Evolutionary conservation across 2,329 filamentous ascomycete species (phyloP).

Genomic region (Trichothecium sympodiale): DNA sequence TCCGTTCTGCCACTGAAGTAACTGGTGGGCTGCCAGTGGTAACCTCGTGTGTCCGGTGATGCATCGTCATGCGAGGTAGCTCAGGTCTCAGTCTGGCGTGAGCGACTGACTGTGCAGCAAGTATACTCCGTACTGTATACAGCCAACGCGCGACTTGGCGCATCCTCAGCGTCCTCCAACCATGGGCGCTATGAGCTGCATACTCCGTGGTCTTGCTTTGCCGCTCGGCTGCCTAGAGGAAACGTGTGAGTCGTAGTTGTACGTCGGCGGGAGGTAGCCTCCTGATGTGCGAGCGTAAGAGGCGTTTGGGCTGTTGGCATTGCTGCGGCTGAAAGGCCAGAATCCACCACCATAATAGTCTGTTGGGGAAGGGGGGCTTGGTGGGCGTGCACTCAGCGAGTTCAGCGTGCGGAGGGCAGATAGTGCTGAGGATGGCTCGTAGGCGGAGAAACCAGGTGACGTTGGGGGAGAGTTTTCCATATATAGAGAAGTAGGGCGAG

Average conservation of each 20-base stretch:
- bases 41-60: too few relatives aligned
- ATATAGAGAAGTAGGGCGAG: slow-evolving; percentile 44
- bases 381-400: slow-evolving; percentile 30
- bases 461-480: slow-evolving; percentile 40
- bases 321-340: slow-evolving; percentile 44
- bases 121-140: too few relatives aligned
- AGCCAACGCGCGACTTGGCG: too few relatives aligned
- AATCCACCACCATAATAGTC: slow-evolving; percentile 29
- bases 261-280: slow-evolving; percentile 39
- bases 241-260: slow-evolving; percentile 34
- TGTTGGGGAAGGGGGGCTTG: slow-evolving; percentile 46
- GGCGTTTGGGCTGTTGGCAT: slow-evolving; percentile 38
- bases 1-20: too few relatives aligned
- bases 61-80: too few relatives aligned
- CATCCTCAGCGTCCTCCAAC: slow-evolving; percentile 31
- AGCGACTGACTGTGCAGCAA: too few relatives aligned
- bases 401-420: slow-evolving; percentile 44
- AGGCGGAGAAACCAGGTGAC: slow-evolving; percentile 25
- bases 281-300: slow-evolving; percentile 34
- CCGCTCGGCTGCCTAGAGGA: slow-evolving; percentile 42
- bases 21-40: too few relatives aligned
- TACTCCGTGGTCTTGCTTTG: slow-evolving; percentile 49
- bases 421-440: slow-evolving; percentile 38
- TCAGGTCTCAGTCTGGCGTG: too few relatives aligned
- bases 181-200: slow-evolving; percentile 52